Evolutionary conservation across 306 rosid species (phyloP).

Genomic region (Comarum palustre): DNA sequence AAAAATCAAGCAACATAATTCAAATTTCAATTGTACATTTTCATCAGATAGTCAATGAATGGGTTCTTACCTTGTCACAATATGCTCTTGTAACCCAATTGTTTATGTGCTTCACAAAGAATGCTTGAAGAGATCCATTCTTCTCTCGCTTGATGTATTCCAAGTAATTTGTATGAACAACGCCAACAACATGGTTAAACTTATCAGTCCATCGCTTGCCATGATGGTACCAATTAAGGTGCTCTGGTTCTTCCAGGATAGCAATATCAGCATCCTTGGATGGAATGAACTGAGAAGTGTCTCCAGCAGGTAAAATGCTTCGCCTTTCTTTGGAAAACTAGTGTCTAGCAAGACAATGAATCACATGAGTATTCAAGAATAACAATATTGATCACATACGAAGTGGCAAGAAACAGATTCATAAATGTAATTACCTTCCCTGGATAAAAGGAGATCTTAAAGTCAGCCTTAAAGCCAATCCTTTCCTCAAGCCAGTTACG

Average conservation of each 20-base stretch:
- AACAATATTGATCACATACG: slow-evolving; percentile 17
- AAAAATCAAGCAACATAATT: background rate
- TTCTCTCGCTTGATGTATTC: slow-evolving; percentile 95
- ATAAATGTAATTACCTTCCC: slow-evolving; percentile 64
- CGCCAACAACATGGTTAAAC: slow-evolving; percentile 93
- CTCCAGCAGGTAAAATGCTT: slow-evolving; percentile 94
- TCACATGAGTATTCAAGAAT: slow-evolving; percentile 12
- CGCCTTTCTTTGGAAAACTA: slow-evolving; percentile 82
- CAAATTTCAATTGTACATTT: background rate
- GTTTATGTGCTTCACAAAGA: slow-evolving; percentile 92
- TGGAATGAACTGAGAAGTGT: slow-evolving; percentile 85
- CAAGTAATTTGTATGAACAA: slow-evolving; percentile 95
- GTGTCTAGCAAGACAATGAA: slow-evolving; percentile 26
- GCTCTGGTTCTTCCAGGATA: slow-evolving; percentile 94
- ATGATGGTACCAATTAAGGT: slow-evolving; percentile 97
- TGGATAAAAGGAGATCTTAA: slow-evolving; percentile 90
- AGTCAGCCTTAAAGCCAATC: slow-evolving; percentile 84
- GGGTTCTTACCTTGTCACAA: slow-evolving; percentile 67
- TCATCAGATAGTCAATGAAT: background rate
- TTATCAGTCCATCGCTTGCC: slow-evolving; percentile 94
- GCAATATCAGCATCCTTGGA: slow-evolving; percentile 94
- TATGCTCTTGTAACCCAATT: slow-evolving; percentile 88
- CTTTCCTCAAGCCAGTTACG: slow-evolving; percentile 98
- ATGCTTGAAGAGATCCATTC: slow-evolving; percentile 91
- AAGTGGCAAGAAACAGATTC: slow-evolving; percentile 16